Conservation (phyloP, 306 rosid species). For the Lathyrus oleraceus region DNA sequence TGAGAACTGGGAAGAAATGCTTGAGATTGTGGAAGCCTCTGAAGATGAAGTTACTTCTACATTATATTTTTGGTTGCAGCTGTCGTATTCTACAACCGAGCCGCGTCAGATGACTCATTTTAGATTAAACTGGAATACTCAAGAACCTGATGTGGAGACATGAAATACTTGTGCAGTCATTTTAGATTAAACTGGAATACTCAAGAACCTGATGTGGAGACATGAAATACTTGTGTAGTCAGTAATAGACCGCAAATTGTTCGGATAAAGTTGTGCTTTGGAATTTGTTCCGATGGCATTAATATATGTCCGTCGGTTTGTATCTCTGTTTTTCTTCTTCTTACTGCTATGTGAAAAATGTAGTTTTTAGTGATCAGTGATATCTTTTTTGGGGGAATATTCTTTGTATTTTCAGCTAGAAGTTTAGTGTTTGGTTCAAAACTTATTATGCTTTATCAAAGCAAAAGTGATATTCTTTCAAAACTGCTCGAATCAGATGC, state of each 20-base stretch:
- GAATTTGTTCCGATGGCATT: conserved; percentile 27
- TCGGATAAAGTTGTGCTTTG: conserved; percentile 6
- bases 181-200: conserved; percentile 38
- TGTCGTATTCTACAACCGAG: background rate
- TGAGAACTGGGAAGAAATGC: conserved; percentile 31
- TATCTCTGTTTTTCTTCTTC: background rate
- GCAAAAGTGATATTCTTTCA: conserved; percentile 28
- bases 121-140: conserved; percentile 37
- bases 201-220: background rate
- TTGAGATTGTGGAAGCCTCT: background rate
- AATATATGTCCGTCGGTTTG: background rate
- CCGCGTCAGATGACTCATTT: conserved; percentile 19
- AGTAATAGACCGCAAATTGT: conserved; percentile 5
- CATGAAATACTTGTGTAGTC: background rate
- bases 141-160: background rate
- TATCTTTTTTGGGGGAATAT: background rate
- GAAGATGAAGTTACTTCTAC: background rate
- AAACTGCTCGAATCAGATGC: conserved; percentile 47
- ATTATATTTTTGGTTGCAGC: conserved; percentile 40
- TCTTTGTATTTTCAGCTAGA: background rate
- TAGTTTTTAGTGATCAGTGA: background rate
- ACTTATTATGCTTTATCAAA: background rate
- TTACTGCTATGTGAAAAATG: background rate
- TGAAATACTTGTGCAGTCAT: background rate
- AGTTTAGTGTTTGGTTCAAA: background rate